Evolutionary conservation across 192 early-diverging fungal genomes (phyloP), one percentile per base, ranked within the genome.

Genomic region (Gigaspora rosea): DNA sequence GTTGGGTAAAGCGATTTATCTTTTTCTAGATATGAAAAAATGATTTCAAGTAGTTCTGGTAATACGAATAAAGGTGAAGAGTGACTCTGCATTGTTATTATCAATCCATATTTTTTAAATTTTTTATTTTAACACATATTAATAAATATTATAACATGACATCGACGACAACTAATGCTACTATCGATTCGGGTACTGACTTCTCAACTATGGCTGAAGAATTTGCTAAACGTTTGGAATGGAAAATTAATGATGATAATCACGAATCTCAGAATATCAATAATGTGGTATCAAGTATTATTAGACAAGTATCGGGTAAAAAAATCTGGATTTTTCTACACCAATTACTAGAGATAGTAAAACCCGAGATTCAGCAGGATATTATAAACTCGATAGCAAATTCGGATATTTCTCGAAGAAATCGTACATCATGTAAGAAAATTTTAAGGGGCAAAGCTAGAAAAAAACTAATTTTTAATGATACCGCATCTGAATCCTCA

Each of bases 81-180:
- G 20, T 18, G 18, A 62, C 32, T 62, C 59, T 62, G 59, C 18
- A 62, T 62, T 62, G 18, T 62, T 62, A 62, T 62, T 33, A 62
- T 50, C 49, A 50, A 50, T 50, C 49, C 12, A 50, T 50, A 50
- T 50, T 50, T 50, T 50, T 41, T 65, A 65, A 35, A 41, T 33
- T 35, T 41, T 65, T 27, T 70, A 35, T 70, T 51, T 51, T 51
- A 47, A 22, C 16, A 20, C n/a, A n/a, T 70, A 70, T 70, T 70
- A 70, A 70, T 70, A 70, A 70, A 70, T 70, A 70, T n/a, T n/a
- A n/a, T n/a, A n/a, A 50, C 50, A 70, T 70, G 68, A 70, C 7
- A 70, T 70, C 68, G n/a, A 70, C n/a, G 18, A 70, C 27, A 27
- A 70, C 68, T 52, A 70, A 70, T 10, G 47, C 20, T 70, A 70